phyloP scores from a whole-genome alignment of 2,329 filamentous ascomycete species.

The Chrysoporthe austroafricana region DNA sequence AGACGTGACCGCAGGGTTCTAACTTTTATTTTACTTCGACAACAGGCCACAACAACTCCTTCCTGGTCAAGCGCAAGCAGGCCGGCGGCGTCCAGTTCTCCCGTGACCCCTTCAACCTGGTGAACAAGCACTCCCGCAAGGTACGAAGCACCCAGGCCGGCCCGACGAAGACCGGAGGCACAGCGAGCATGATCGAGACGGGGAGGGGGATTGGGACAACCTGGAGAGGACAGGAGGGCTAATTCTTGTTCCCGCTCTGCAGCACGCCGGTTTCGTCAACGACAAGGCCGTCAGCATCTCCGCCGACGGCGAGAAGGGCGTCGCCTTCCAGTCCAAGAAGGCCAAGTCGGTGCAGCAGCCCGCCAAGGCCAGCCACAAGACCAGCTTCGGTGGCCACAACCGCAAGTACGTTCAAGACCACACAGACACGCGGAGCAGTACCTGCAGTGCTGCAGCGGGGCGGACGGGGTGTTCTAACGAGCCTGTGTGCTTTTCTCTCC shows the following conservation, averaged over 20 bases:
- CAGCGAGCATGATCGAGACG: neutral
- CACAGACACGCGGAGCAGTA: no score
- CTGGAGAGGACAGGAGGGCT: slow-evolving; percentile 35
- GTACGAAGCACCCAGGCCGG: slow-evolving; percentile 50
- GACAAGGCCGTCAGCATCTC: slow-evolving; percentile 88
- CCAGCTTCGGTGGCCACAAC: slow-evolving; percentile 74
- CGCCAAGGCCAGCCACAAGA: slow-evolving; percentile 64
- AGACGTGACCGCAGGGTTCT: slow-evolving; percentile 1
- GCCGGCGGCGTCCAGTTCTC: slow-evolving; percentile 87
- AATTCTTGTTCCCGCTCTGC: slow-evolving; percentile 35
- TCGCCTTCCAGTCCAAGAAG: slow-evolving; percentile 87
- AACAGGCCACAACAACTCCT: slow-evolving; percentile 84
- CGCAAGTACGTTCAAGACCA: slow-evolving; percentile 67
- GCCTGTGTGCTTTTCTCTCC: neutral
- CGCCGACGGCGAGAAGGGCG: slow-evolving; percentile 75
- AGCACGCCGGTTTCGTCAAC: slow-evolving; percentile 94
- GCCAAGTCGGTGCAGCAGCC: slow-evolving; percentile 72
- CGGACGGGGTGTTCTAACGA: neutral
- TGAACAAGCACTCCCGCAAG: slow-evolving; percentile 91
- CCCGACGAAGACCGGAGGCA: neutral
- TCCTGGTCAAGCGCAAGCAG: slow-evolving; percentile 85
- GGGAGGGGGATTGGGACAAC: neutral
- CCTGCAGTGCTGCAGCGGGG: neutral
- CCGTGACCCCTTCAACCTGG: slow-evolving; percentile 90
- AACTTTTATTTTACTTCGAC: slow-evolving; percentile 30